Conservation (phyloP, 1,284 basidiomycete genomes). For the Anthracocystis panici-leucophaei region DNA sequence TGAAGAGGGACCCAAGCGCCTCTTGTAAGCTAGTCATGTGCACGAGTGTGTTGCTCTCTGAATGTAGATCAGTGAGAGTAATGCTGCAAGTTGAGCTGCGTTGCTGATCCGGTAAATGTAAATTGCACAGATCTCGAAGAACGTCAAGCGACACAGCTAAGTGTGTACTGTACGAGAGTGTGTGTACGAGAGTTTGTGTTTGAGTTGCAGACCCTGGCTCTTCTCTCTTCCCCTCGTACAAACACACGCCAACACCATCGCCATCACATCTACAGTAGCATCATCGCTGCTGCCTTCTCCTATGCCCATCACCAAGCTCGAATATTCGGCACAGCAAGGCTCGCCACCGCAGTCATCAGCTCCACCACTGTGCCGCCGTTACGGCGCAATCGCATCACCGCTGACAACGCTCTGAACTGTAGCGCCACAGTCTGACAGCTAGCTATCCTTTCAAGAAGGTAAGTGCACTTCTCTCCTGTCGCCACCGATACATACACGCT, state of each 20-base stretch:
- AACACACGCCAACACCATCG: not conserved
- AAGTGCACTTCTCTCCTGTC: not conserved
- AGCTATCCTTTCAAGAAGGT: not conserved
- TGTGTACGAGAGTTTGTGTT: slow-evolving; percentile 6
- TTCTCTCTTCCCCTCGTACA: slow-evolving; percentile 10
- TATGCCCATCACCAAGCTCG: slow-evolving; percentile 14
- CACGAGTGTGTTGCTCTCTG: slow-evolving; percentile 10
- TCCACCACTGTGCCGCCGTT: slow-evolving; percentile 1
- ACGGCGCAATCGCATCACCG: not conserved
- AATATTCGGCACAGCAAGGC: not conserved
- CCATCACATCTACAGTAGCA: slow-evolving; percentile 1
- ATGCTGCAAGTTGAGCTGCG: slow-evolving; percentile 23
- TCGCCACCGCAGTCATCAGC: slow-evolving; percentile 11
- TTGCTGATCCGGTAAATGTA: slow-evolving; percentile 32
- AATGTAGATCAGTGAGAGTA: slow-evolving; percentile 2
- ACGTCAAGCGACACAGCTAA: slow-evolving; percentile 1
- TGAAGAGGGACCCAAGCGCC: not conserved
- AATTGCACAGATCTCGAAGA: slow-evolving; percentile 31
- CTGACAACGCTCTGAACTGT: not conserved
- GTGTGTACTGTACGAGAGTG: not conserved
- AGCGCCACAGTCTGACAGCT: not conserved
- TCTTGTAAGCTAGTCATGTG: not conserved
- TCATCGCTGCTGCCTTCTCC: slow-evolving; percentile 12
- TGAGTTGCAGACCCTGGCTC: slow-evolving; percentile 12
- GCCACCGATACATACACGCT: too few relatives aligned